phyloP scores from a whole-genome alignment of 495 filamentous ascomycete species.

The Emericellopsis terricola region DNA sequence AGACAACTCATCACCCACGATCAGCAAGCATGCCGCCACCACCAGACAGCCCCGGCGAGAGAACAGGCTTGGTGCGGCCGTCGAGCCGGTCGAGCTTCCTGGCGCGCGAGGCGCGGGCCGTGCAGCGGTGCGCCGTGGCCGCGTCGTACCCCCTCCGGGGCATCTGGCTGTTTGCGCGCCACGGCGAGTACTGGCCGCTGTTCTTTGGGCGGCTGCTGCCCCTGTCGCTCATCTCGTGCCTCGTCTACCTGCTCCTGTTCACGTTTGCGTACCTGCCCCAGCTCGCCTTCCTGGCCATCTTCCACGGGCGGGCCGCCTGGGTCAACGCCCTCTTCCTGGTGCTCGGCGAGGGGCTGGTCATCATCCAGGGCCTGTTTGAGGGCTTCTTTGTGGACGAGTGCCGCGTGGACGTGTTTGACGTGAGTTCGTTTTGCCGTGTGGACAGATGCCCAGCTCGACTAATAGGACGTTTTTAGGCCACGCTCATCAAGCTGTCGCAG shows the following conservation, averaged over 20 bases:
- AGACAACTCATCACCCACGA: no score
- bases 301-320: slow-evolving; percentile 59
- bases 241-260: slow-evolving; percentile 62
- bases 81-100: no score
- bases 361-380: slow-evolving; percentile 63
- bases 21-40: no score
- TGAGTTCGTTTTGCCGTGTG: slow-evolving; percentile 24
- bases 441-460: no score
- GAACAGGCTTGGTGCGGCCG: no score
- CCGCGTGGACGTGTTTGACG: slow-evolving; percentile 86
- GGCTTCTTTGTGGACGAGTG: slow-evolving; percentile 68
- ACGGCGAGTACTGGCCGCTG: slow-evolving; percentile 46
- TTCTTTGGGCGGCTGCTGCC: slow-evolving; percentile 52
- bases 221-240: slow-evolving; percentile 50
- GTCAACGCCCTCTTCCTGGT: slow-evolving; percentile 62
- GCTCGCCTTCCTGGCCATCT: slow-evolving; percentile 58
- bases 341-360: slow-evolving; percentile 60
- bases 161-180: slow-evolving; percentile 56
- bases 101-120: no score
- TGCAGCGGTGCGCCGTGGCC: slow-evolving; percentile 12
- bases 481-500: slow-evolving; percentile 29
- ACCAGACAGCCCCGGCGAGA: no score
- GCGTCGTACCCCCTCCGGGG: slow-evolving; percentile 33
- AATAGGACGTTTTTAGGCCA: slow-evolving; percentile 14
- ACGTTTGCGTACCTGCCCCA: slow-evolving; percentile 80